Base-by-base conservation (phyloP, 805 yeast genomes). In the Spathaspora hagerdaliae region DNA sequence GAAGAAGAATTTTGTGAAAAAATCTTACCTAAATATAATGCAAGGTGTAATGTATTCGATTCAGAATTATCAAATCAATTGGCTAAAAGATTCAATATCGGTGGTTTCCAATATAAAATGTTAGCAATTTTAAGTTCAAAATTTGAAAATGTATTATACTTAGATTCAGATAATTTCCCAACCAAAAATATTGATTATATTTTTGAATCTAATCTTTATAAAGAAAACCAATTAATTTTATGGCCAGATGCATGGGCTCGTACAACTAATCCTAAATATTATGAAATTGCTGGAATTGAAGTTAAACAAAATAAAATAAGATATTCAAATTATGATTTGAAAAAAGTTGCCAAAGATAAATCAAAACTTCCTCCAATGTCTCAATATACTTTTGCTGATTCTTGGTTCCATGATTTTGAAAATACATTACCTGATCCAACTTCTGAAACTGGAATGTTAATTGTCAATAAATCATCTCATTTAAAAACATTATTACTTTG, bases 241-340 rank as follows among this genome's bases (percentile, higher is more conserved):
- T 82, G 88, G 87, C 88, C 88, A 3, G 87, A 82, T 61, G 77
- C 78, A 32, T 82, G 88, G 88, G 73, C 82, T 2, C 69, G 88
- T 59, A 80, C 87, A 5, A 81, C 87, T 7, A 73, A 78, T 50
- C 88, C 88, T 15, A 67, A 65, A 39, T 80, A 61, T 54, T 46
- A 46, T 38, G 79, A 78, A 7, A 79, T 84, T 44, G 77, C 86
- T 8, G 66, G 63, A 8, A 51, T 63, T 5, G 47, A 54, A 3
- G 73, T 71, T 3, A 50, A 43, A 31, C 69, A 65, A 35, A 63
- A 61, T 11, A 71, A 71, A 51, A 46, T 67, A 12, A 54, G 66
- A 34, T 65, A 65, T 50, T 59, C 68, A 2, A 46, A 47, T 0
- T 66, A 63, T 45, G 60, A 73, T 67, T 41, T 69, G 63, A 14